Conservation (phyloP, 1,284 basidiomycete species). For the Stygiomarasmius scandens region DNA sequence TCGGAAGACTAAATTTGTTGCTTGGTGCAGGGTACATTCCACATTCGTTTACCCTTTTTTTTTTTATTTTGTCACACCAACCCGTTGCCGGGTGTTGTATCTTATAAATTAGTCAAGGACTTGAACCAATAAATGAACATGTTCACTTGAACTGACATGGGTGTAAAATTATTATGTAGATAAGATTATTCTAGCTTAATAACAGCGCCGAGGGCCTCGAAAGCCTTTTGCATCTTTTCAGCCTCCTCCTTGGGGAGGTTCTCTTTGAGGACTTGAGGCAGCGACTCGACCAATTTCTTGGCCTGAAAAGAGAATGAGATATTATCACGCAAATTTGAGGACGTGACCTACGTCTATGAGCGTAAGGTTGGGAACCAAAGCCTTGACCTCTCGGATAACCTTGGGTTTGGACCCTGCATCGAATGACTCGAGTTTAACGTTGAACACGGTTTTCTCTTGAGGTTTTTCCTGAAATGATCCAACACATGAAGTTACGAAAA, state of each 20-base stretch:
- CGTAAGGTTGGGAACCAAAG: constrained; percentile 90
- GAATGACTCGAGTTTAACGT: constrained; percentile 91
- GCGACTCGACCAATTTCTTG: constrained; percentile 98
- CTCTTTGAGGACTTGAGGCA: constrained; percentile 95
- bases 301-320: constrained; percentile 57
- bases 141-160: not conserved
- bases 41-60: constrained; percentile 5
- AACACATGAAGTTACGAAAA: constrained; percentile 8
- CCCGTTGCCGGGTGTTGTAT: constrained; percentile 2
- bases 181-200: constrained; percentile 79
- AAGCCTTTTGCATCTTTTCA: constrained; percentile 91
- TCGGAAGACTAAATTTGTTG: constrained; percentile 72
- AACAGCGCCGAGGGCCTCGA: constrained; percentile 89
- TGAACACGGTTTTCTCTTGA: constrained; percentile 99
- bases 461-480: constrained; percentile 77
- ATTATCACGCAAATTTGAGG: constrained; percentile 20
- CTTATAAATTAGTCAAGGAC: not conserved
- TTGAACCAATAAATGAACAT: constrained; percentile 1
- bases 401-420: constrained; percentile 92
- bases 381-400: constrained; percentile 98
- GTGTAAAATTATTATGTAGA: constrained; percentile 5
- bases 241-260: constrained; percentile 97
- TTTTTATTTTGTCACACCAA: constrained; percentile 16
- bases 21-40: not conserved
- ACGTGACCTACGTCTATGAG: constrained; percentile 84